A percentile compares a stretch with the other conserved stretches of the same genome.
Conservation (phyloP, 2,329 filamentous ascomycete genomes). For the Tolypocladium album region DNA sequence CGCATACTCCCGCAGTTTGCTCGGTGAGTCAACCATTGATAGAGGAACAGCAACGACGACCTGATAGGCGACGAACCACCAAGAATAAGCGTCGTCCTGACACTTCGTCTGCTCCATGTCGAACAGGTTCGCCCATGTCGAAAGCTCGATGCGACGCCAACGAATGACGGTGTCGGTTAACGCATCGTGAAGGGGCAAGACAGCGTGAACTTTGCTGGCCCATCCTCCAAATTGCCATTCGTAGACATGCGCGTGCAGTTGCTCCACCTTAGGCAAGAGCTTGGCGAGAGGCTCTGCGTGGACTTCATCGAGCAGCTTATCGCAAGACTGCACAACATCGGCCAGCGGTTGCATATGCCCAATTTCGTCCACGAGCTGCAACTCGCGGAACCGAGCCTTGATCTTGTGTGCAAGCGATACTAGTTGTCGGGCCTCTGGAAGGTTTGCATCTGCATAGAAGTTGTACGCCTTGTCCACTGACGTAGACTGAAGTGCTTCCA, state of each 20-base stretch:
- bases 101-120: conserved; percentile 73
- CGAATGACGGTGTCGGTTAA: conserved; percentile 72
- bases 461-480: conserved; percentile 50
- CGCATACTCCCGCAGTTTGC: conserved; percentile 52
- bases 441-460: conserved; percentile 79
- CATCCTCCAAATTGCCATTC: conserved; percentile 88
- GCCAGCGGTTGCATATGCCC: conserved; percentile 63
- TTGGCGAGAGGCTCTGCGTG: conserved; percentile 79
- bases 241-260: conserved; percentile 72
- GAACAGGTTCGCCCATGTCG: conserved; percentile 83
- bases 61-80: conserved; percentile 97
- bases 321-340: conserved; percentile 67
- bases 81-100: conserved; percentile 67
- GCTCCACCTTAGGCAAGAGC: conserved; percentile 77
- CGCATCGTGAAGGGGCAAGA: conserved; percentile 59
- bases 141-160: conserved; percentile 85
- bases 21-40: conserved; percentile 46
- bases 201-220: conserved; percentile 69
- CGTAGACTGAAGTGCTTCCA: conserved; percentile 29
- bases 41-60: conserved; percentile 69
- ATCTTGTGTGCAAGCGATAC: conserved; percentile 59
- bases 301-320: conserved; percentile 62
- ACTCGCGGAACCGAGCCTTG: conserved; percentile 59
- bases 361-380: conserved; percentile 57
- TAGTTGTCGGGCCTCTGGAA: conserved; percentile 64